phyloP scores from a whole-genome alignment of 345 rosid species.

The Gossypium stocksii region DNA sequence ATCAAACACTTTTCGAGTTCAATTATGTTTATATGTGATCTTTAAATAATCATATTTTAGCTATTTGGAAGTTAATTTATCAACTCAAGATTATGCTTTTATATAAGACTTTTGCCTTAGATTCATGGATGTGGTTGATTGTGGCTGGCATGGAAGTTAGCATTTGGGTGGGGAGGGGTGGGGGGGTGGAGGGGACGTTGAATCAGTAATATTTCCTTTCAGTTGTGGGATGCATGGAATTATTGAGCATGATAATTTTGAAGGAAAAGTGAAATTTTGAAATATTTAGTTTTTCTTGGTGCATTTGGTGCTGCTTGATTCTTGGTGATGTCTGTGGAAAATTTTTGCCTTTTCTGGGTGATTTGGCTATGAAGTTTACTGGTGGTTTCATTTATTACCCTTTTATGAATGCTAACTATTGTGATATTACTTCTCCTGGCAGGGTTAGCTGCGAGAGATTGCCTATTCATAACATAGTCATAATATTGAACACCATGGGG shows the following conservation, averaged over 20 bases:
- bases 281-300: background rate
- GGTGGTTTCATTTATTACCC: background rate
- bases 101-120: background rate
- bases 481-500: conserved; percentile 43
- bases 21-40: conserved; percentile 4
- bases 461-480: conserved; percentile 11
- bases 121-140: background rate
- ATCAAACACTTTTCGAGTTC: background rate
- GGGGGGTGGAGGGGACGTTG: background rate
- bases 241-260: background rate
- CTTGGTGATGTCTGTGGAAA: background rate
- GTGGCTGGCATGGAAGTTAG: background rate
- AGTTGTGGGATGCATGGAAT: background rate
- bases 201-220: background rate
- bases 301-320: background rate
- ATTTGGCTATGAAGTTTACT: background rate
- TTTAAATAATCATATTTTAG: background rate
- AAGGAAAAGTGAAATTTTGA: background rate
- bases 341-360: background rate
- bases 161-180: no score
- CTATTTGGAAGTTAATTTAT: background rate
- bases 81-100: background rate
- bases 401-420: background rate
- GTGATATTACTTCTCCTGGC: conserved; percentile 24
- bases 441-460: conserved; percentile 38